Percentiles rank a stretch among this genome's conserved stretches.
Conservation (phyloP, 2,329 filamentous ascomycete genomes). For the Nigrospora sphaerica region DNA sequence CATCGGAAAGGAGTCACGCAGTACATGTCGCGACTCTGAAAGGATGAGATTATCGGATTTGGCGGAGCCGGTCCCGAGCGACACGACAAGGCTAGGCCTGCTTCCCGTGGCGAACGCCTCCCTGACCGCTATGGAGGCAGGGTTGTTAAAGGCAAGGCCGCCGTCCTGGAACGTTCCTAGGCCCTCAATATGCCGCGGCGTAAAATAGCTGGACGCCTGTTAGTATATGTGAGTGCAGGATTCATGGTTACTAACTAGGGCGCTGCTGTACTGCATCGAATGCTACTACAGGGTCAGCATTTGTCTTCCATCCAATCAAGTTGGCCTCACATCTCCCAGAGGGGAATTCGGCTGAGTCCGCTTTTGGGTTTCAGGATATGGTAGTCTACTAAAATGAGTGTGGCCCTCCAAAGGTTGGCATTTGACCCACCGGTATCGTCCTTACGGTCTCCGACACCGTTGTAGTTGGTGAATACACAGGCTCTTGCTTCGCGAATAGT, state of each 20-base stretch:
- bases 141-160: constrained; percentile 1
- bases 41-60: background rate
- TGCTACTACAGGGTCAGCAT: background rate
- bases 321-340: constrained; percentile 1
- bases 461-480: constrained; percentile 16
- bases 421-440: constrained; percentile 1
- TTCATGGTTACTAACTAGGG: constrained; percentile 1
- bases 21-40: background rate
- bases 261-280: constrained; percentile 1
- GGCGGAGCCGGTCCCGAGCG: background rate
- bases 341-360: background rate
- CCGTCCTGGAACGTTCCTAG: constrained; percentile 1
- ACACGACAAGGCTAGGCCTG: background rate
- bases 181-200: background rate
- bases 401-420: background rate
- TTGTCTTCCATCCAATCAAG: background rate
- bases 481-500: constrained; percentile 11
- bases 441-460: constrained; percentile 5
- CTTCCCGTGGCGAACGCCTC: background rate
- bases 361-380: background rate
- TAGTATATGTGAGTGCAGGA: background rate
- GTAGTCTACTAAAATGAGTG: constrained; percentile 1
- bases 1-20: background rate
- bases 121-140: background rate
- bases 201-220: constrained; percentile 1